Evolutionary conservation across 306 rosid species (phyloP).

Genomic region (Fagus sylvatica): DNA sequence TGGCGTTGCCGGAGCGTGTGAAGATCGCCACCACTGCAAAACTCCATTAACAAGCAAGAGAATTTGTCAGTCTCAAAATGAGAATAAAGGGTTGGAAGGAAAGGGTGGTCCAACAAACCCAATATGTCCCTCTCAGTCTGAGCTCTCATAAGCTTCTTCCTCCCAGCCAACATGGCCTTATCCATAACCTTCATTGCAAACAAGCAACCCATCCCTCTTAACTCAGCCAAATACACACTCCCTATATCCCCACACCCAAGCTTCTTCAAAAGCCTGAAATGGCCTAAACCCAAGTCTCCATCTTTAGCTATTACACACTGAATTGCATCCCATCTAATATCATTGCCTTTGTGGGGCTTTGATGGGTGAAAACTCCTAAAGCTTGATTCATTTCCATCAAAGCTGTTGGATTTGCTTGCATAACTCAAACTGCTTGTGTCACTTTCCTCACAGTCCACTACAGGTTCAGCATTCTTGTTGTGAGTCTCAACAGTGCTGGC

Average conservation of each 20-base stretch:
- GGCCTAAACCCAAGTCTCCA: constrained; percentile 46
- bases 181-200: constrained; percentile 69
- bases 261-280: constrained; percentile 64
- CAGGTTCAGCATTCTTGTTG: constrained; percentile 22
- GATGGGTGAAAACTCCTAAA: constrained; percentile 38
- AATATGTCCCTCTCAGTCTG: constrained; percentile 61
- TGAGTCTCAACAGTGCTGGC: constrained; percentile 19
- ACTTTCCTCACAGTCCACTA: constrained; percentile 23
- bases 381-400: constrained; percentile 28
- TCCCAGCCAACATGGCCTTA: constrained; percentile 48
- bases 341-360: constrained; percentile 64
- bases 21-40: constrained; percentile 64
- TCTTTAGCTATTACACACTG: constrained; percentile 38
- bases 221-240: constrained; percentile 58
- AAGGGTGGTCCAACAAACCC: constrained; percentile 54
- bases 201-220: constrained; percentile 43
- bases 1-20: constrained; percentile 62
- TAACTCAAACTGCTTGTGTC: constrained; percentile 28
- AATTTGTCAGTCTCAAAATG: constrained; percentile 62
- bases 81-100: constrained; percentile 63
- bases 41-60: constrained; percentile 66
- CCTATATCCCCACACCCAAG: constrained; percentile 66
- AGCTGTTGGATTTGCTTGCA: constrained; percentile 19
- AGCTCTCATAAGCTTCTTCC: constrained; percentile 51
- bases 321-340: constrained; percentile 52